Base-by-base conservation (phyloP, 768 basidiomycete genomes). In the Mycena venus region DNA sequence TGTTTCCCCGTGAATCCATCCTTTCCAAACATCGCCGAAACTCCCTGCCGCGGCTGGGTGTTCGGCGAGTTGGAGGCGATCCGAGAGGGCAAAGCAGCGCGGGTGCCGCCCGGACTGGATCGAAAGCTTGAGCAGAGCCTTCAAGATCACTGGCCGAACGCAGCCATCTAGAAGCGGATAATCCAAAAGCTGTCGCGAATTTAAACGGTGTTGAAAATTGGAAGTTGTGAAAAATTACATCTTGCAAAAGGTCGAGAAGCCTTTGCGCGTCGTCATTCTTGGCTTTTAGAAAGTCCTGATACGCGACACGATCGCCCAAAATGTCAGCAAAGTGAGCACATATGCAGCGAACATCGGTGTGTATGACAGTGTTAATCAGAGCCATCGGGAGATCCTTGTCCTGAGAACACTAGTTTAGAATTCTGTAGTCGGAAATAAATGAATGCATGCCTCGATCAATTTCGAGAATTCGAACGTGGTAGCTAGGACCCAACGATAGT, bases 231-330 rank as follows among this genome's bases (percentile, higher is more conserved):
- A 21, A 7, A n/a, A 4, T 58, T 62, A 78, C 79, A 62, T 71
- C 75, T 73, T 79, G 79, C 2, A 79, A 55, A 42, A 78, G 74
- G 38, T 79, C 75, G 14, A 79, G 64, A 21, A 79, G 63, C 36
- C 72, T 71, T n/a, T 78, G 75, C 23, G 79, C 77, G 21, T 73
- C n/a, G 8, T 70, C 64, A 31, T 55, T 60, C 51, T 25, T 31
- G 17, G 61, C n/a, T 8, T 65, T 61, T n/a, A 76, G 40, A 60
- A 76, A 76, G 9, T 72, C 61, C 6, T 40, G 17, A 32, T 73
- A 66, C 1, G 63, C 23, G 17, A 34, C 29, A 42, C n/a, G 38
- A 60, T 76, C 51, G 17, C 29, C 23, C 11, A 73, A 56, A 23
- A 73, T 66, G 6, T 34, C 62, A 5, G 67, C 51, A 12, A 76